phyloP scores from a whole-genome alignment of 1,284 basidiomycete genomes.

The Tilletia walkeri region DNA sequence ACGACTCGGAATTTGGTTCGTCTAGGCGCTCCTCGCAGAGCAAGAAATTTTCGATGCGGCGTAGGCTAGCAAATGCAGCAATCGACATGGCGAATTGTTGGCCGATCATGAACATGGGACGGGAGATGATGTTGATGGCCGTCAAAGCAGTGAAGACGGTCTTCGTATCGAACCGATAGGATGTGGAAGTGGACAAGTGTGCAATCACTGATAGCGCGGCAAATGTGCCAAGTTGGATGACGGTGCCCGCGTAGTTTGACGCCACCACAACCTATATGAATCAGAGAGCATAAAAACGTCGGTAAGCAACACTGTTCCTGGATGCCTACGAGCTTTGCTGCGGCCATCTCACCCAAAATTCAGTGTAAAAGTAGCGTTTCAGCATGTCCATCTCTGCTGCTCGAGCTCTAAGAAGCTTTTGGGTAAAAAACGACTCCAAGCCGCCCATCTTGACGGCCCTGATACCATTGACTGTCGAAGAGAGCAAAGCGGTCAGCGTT shows the following conservation, averaged over 20 bases:
- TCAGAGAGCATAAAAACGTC: no score
- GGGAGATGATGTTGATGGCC: constrained; percentile 34
- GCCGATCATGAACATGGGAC: constrained; percentile 34
- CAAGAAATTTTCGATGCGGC: constrained; percentile 40
- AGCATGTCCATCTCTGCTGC: constrained; percentile 30
- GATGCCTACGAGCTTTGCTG: no score
- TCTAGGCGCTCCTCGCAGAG: constrained; percentile 13
- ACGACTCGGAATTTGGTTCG: constrained; percentile 7
- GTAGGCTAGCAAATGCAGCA: constrained; percentile 38
- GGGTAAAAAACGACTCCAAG: constrained; percentile 38
- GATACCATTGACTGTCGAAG: constrained; percentile 38
- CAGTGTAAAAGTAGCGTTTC: not conserved
- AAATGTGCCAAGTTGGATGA: constrained; percentile 34
- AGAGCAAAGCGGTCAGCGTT: not conserved
- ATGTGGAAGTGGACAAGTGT: constrained; percentile 19
- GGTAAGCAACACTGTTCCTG: no score
- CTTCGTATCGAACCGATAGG: constrained; percentile 35
- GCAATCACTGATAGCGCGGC: constrained; percentile 35
- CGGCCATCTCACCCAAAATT: no score
- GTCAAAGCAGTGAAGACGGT: constrained; percentile 45
- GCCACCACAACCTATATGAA: constrained; percentile 29
- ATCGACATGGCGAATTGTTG: constrained; percentile 40
- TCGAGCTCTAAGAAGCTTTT: constrained; percentile 32
- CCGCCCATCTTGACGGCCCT: constrained; percentile 48
- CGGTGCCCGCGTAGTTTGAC: constrained; percentile 28